Percentiles rank a stretch among this genome's conserved stretches.
Conservation (phyloP, 1,139 yeast species). For the Geotrichum europaeum region DNA sequence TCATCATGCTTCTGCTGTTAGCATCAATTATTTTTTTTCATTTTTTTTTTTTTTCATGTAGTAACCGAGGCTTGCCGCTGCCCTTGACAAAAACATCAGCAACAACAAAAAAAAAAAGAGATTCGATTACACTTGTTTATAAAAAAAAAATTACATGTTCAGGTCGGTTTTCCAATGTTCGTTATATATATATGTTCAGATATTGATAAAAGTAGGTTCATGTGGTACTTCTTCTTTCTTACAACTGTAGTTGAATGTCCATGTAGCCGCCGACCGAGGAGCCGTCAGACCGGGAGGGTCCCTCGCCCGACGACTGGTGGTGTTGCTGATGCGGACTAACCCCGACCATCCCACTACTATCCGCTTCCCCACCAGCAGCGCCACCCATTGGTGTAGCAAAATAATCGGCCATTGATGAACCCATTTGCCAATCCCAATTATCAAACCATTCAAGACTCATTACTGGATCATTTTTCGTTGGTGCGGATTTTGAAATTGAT, state of each 20-base stretch:
- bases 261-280: background rate
- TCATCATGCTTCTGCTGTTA: no score
- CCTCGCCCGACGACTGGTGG: background rate
- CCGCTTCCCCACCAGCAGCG: background rate
- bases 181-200: no score
- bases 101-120: no score
- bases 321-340: background rate
- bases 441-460: constrained; percentile 29
- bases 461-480: constrained; percentile 16
- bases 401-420: constrained; percentile 9
- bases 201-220: no score
- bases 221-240: background rate
- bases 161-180: no score
- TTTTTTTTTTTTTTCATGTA: no score
- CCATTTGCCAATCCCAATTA: constrained; percentile 26
- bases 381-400: constrained; percentile 5
- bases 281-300: background rate
- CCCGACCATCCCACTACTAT: background rate
- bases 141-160: no score
- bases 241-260: background rate
- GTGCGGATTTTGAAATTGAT: background rate
- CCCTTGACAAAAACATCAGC: no score
- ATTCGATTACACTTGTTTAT: no score
- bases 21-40: no score
- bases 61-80: no score